Conservation (phyloP, 768 basidiomycete genomes). For the Pluteus cervinus region DNA sequence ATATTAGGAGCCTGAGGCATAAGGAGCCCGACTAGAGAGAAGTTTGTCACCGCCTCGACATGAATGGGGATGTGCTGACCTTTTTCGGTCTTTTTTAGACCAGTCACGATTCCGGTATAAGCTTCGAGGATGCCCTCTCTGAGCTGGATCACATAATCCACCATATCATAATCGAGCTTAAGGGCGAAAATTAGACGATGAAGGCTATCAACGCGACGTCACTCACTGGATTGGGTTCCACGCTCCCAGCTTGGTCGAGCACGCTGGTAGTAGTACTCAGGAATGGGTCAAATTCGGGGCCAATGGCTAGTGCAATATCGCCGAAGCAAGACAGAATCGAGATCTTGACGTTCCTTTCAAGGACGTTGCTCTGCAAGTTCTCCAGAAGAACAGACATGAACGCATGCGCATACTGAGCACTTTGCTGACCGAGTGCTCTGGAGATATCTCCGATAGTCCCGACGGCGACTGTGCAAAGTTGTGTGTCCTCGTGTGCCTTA, state of each 20-base stretch:
- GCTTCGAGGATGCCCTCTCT: slow-evolving; percentile 97
- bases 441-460: slow-evolving; percentile 95
- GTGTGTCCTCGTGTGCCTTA: slow-evolving; percentile 89
- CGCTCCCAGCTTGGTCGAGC: slow-evolving; percentile 81
- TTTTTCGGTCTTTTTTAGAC: slow-evolving; percentile 79
- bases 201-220: background rate
- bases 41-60: slow-evolving; percentile 7
- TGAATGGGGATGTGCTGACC: slow-evolving; percentile 32
- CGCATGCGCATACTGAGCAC: slow-evolving; percentile 72
- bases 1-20: slow-evolving; percentile 68
- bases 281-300: slow-evolving; percentile 81
- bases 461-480: slow-evolving; percentile 92
- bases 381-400: slow-evolving; percentile 94
- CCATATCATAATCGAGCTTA: slow-evolving; percentile 79
- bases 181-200: slow-evolving; percentile 7
- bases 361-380: slow-evolving; percentile 83
- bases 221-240: slow-evolving; percentile 83
- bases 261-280: slow-evolving; percentile 88
- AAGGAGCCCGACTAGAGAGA: slow-evolving; percentile 40
- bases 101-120: slow-evolving; percentile 91
- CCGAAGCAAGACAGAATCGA: slow-evolving; percentile 95
- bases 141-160: slow-evolving; percentile 86
- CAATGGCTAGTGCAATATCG: slow-evolving; percentile 92
- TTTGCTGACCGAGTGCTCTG: slow-evolving; percentile 85
- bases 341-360: slow-evolving; percentile 94